Evolutionary conservation across 139 green algal genomes (phyloP).

Genomic region (Monoraphidium neglectum): DNA sequence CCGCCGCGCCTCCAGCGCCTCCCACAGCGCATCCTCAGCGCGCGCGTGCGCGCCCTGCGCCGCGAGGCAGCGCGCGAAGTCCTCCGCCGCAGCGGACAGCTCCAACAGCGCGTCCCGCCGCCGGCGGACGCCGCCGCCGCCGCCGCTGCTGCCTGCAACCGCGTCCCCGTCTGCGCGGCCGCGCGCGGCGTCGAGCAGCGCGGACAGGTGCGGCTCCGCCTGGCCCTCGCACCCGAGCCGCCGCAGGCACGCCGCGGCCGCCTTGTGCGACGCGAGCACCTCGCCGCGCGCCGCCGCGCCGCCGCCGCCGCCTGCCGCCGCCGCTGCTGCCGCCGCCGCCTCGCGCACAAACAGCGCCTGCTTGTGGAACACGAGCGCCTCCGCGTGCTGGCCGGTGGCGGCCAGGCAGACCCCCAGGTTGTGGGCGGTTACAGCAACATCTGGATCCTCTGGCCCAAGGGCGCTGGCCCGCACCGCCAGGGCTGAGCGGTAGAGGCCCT

Average conservation of each 20-base stretch:
- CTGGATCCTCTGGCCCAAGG: slow-evolving; percentile 16
- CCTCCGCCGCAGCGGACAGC: slow-evolving; percentile 22
- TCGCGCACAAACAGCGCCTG: slow-evolving; percentile 16
- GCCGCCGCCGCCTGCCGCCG: not conserved
- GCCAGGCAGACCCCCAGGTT: slow-evolving; percentile 17
- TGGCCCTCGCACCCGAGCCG: slow-evolving; percentile 20
- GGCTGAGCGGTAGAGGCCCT: slow-evolving; percentile 12
- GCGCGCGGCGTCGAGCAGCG: not conserved
- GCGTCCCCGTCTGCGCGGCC: not conserved
- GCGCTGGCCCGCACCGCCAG: not conserved
- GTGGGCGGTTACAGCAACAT: slow-evolving; percentile 21
- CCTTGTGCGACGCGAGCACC: slow-evolving; percentile 9
- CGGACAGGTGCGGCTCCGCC: slow-evolving; percentile 17
- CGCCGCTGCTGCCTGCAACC: not conserved
- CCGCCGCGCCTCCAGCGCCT: slow-evolving; percentile 19
- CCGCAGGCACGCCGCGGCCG: slow-evolving; percentile 19
- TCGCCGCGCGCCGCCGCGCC: slow-evolving; percentile 2
- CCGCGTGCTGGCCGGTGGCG: slow-evolving; percentile 2
- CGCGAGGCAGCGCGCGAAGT: slow-evolving; percentile 8
- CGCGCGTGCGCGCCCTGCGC: slow-evolving; percentile 9
- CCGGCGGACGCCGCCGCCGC: not conserved
- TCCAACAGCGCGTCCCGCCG: slow-evolving; percentile 15
- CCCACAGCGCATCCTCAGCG: slow-evolving; percentile 28
- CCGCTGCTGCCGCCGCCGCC: not conserved
- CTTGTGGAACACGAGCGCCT: slow-evolving; percentile 21